Percentiles rank a stretch among this genome's conserved stretches.
Conservation (phyloP, 176 grass and related monocot species). For the Tillandsia leiboldiana region DNA sequence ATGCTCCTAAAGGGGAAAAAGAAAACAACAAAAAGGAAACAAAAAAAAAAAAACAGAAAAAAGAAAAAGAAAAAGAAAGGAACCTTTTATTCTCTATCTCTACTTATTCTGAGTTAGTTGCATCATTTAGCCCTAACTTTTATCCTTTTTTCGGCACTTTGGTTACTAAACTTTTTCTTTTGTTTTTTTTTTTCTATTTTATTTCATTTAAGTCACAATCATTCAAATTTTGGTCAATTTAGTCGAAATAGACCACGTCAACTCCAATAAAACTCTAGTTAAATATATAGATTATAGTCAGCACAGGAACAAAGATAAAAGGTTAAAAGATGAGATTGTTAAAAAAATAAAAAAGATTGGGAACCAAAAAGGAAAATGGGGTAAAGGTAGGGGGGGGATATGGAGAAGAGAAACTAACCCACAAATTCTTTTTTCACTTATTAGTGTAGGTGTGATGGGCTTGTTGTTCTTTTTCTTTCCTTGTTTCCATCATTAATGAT, state of each 20-base stretch:
- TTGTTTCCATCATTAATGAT: slow-evolving; percentile 34
- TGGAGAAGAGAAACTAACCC: no score
- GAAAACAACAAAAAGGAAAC: neutral
- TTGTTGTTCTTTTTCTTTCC: slow-evolving; percentile 17
- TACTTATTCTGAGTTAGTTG: neutral
- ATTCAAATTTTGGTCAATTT: no score
- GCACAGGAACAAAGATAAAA: no score
- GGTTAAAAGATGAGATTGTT: no score
- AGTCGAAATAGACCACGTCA: no score
- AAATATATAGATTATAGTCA: no score
- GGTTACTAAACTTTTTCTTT: neutral
- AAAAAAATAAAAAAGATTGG: no score
- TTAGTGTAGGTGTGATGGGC: slow-evolving; percentile 28
- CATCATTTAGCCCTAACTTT: slow-evolving; percentile 2
- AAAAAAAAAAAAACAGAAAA: slow-evolving; percentile 17
- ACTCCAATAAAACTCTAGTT: no score
- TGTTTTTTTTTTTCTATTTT: no score
- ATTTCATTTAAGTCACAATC: neutral
- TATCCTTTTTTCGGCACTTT: neutral
- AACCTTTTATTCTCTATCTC: slow-evolving; percentile 18
- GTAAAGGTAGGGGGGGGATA: no score
- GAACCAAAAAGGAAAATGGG: no score
- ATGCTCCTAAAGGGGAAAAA: neutral
- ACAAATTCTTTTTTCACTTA: slow-evolving; percentile 21
- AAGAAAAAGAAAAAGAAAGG: slow-evolving; percentile 21